These are phyloP conservation scores for Begonia loranthoides DNA, from an alignment of 306 rosid species.

Conservation along the genomic window DNA sequence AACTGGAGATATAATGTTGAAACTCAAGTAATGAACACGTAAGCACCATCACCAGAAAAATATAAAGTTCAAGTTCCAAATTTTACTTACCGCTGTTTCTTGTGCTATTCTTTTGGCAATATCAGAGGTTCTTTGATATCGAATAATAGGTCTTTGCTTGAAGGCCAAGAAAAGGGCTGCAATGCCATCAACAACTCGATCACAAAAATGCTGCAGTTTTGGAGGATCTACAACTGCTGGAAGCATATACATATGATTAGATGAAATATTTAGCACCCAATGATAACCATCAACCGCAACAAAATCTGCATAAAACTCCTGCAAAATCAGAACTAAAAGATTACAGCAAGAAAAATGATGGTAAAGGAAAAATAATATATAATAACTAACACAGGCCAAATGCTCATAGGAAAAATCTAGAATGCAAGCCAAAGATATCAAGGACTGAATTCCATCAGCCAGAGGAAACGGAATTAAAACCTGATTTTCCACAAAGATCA, in stretches of 20 bases:
- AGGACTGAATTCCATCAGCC: too few species aligned
- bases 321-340: conserved; percentile 13
- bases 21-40: too few species aligned
- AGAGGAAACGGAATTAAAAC: too few species aligned
- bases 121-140: conserved; percentile 91
- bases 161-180: conserved; percentile 75
- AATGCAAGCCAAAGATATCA: too few species aligned
- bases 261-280: conserved; percentile 64
- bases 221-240: conserved; percentile 87
- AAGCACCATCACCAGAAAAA: background rate
- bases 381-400: too few species aligned
- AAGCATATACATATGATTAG: conserved; percentile 73
- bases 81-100: conserved; percentile 54
- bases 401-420: too few species aligned
- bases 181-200: conserved; percentile 74
- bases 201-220: conserved; percentile 51
- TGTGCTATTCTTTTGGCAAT: conserved; percentile 84
- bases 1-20: background rate
- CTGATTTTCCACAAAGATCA: too few species aligned
- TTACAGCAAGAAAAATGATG: too few species aligned
- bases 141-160: conserved; percentile 78
- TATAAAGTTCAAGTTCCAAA: conserved; percentile 1
- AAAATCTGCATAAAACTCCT: conserved; percentile 89
- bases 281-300: conserved; percentile 81
- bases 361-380: too few species aligned